Evolutionary conservation across 805 yeast species (phyloP).

Genomic region (Yarrowia bubula): DNA sequence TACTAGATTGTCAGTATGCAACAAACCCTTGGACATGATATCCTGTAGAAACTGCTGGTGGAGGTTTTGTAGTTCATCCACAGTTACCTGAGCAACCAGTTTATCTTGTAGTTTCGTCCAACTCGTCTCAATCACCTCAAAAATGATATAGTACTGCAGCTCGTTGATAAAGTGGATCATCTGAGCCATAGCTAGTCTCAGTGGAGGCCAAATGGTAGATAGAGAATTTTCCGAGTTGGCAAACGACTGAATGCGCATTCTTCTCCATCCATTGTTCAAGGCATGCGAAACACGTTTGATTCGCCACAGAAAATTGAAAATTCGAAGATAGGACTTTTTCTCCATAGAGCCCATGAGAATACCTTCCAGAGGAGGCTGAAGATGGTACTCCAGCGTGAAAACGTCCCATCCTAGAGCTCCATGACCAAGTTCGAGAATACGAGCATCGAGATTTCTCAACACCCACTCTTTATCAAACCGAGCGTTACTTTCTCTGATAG

Average conservation of each 20-base stretch:
- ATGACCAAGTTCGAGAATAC: constrained; percentile 70
- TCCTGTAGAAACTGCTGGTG: constrained; percentile 39
- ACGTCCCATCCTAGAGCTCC: constrained; percentile 88
- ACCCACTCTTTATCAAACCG: constrained; percentile 42
- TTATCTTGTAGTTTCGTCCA: constrained; percentile 38
- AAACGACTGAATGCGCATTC: constrained; percentile 31
- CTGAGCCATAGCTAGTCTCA: constrained; percentile 25
- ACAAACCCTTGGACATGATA: constrained; percentile 39
- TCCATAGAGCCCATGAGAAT: constrained; percentile 52
- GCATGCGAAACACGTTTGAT: constrained; percentile 60
- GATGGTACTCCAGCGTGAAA: constrained; percentile 74
- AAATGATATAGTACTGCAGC: constrained; percentile 41
- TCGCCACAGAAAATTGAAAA: constrained; percentile 85
- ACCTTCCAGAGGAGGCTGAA: constrained; percentile 51
- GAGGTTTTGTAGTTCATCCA: constrained; percentile 40
- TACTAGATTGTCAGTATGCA: constrained; percentile 35
- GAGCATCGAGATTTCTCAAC: constrained; percentile 68
- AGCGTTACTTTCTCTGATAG: constrained; percentile 47
- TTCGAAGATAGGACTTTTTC: constrained; percentile 58
- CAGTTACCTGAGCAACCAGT: constrained; percentile 34
- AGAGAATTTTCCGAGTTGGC: not conserved
- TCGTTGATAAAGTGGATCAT: constrained; percentile 41
- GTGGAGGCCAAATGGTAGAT: not conserved
- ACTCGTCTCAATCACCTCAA: constrained; percentile 42
- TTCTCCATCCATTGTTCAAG: constrained; percentile 51